A percentile compares a stretch with the other conserved stretches of the same genome.
Conservation (phyloP, 2,329 filamentous ascomycete species). For the Exserohilum rostratum region DNA sequence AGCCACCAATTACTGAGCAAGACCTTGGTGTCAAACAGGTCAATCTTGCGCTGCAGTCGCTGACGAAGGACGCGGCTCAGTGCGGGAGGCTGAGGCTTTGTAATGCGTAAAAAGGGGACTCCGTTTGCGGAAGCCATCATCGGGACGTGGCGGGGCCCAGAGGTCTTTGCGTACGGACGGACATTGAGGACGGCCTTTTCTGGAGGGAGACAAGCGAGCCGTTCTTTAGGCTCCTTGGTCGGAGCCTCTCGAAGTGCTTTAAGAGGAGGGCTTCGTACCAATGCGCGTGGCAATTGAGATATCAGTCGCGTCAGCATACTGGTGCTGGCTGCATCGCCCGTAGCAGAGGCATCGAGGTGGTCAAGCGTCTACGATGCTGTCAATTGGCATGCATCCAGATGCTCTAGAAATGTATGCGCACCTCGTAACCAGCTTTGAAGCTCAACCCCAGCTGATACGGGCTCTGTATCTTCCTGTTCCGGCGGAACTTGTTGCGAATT, state of each 20-base stretch:
- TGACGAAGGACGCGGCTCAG: slow-evolving; percentile 65
- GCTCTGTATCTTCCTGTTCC: slow-evolving; percentile 65
- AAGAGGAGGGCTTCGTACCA: slow-evolving; percentile 27
- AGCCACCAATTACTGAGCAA: slow-evolving; percentile 52
- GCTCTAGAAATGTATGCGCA: slow-evolving; percentile 27
- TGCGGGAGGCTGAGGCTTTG: slow-evolving; percentile 67
- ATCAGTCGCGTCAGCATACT: slow-evolving; percentile 31
- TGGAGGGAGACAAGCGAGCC: slow-evolving; percentile 45
- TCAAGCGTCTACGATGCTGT: slow-evolving; percentile 46
- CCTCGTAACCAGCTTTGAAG: slow-evolving; percentile 72
- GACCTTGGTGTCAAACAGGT: slow-evolving; percentile 49
- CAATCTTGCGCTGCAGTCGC: slow-evolving; percentile 55
- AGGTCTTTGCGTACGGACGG: slow-evolving; percentile 57
- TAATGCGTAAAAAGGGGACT: slow-evolving; percentile 69
- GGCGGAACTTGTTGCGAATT: slow-evolving; percentile 66
- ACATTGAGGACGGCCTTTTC: slow-evolving; percentile 56
- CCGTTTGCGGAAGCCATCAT: slow-evolving; percentile 61
- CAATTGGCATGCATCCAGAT: slow-evolving; percentile 6
- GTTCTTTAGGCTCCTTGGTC: slow-evolving; percentile 23
- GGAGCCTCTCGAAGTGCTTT: slow-evolving; percentile 5
- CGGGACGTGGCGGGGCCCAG: slow-evolving; percentile 64
- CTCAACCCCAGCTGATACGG: slow-evolving; percentile 65
- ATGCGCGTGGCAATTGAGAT: slow-evolving; percentile 50
- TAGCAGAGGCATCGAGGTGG: slow-evolving; percentile 51
- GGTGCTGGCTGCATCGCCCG: slow-evolving; percentile 37